Percentiles rank a stretch among this genome's conserved stretches.
Evolutionary conservation across 2,329 filamentous ascomycete species (phyloP).

Genomic region (Cadophora luteo-olivacea): DNA sequence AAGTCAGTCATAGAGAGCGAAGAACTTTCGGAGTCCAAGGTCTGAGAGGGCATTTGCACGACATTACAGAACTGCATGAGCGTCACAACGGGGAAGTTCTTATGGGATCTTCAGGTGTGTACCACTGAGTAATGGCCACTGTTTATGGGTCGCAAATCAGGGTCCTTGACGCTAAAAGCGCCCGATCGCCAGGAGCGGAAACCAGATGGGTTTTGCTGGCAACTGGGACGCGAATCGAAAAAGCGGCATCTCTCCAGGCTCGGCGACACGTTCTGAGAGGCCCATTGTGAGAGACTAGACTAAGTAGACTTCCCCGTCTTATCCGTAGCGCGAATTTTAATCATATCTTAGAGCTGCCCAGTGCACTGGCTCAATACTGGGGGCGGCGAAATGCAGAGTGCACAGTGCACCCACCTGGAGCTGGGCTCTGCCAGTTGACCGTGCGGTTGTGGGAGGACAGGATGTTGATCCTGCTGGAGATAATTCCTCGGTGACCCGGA

Average conservation of each 20-base stretch:
- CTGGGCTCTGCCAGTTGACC: neutral
- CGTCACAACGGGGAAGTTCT: neutral
- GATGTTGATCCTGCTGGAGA: neutral
- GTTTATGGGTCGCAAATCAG: neutral
- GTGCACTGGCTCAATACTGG: neutral
- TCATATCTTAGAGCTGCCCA: neutral
- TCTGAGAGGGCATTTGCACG: neutral
- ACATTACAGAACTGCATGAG: neutral
- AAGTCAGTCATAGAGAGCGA: neutral
- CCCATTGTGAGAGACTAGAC: neutral
- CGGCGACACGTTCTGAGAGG: neutral
- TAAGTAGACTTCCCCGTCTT: neutral
- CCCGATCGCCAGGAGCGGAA: slow-evolving; percentile 9
- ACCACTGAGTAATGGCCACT: slow-evolving; percentile 6
- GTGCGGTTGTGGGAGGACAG: neutral
- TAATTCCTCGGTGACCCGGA: neutral
- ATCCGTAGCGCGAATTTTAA: neutral
- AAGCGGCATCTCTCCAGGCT: slow-evolving; percentile 7
- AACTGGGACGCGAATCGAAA: slow-evolving; percentile 10
- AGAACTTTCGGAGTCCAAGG: neutral
- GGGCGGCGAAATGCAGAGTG: neutral
- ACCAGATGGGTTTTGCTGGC: slow-evolving; percentile 16
- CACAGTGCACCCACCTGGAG: slow-evolving; percentile 4
- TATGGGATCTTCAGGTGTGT: neutral
- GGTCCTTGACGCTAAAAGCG: slow-evolving; percentile 10